Evolutionary conservation across 1,139 yeast genomes (phyloP).

Genomic region (Yamadazyma blattariae): DNA sequence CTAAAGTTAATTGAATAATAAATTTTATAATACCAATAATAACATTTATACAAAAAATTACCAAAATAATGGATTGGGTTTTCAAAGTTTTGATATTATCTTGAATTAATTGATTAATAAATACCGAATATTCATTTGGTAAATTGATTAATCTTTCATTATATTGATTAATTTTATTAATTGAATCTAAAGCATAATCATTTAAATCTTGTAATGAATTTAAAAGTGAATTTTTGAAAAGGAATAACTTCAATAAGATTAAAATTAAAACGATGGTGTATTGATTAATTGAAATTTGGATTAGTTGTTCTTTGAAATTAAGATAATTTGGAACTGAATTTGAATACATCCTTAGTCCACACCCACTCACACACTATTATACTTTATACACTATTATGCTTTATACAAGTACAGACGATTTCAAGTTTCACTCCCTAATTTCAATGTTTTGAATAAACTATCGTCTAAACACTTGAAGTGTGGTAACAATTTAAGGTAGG

Average conservation of each 20-base stretch:
- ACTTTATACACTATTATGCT: too few relatives aligned
- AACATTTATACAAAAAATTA: slow-evolving; percentile 53
- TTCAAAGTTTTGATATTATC: too few relatives aligned
- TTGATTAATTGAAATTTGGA: slow-evolving; percentile 61
- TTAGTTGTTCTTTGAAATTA: slow-evolving; percentile 40
- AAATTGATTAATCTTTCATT: slow-evolving; percentile 4
- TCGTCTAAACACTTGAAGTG: too few relatives aligned
- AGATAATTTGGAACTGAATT: slow-evolving; percentile 23
- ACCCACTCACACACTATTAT: too few relatives aligned
- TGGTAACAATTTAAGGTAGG: too few relatives aligned
- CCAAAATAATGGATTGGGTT: too few relatives aligned
- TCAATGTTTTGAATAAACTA: too few relatives aligned
- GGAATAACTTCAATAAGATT: slow-evolving; percentile 45
- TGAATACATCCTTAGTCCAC: too few relatives aligned
- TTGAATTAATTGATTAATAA: slow-evolving; percentile 52
- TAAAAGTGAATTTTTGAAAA: slow-evolving; percentile 45
- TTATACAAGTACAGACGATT: too few relatives aligned
- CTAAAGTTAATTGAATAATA: slow-evolving; percentile 67
- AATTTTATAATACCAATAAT: slow-evolving; percentile 62
- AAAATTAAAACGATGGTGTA: slow-evolving; percentile 47
- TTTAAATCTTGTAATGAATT: slow-evolving; percentile 34
- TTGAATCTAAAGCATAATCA: slow-evolving; percentile 20
- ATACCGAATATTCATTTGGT: slow-evolving; percentile 39
- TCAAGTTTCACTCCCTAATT: too few relatives aligned
- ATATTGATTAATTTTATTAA: slow-evolving; percentile 13